phyloP scores from a whole-genome alignment of 73 alveolate species.

The Paramecium caudatum region DNA sequence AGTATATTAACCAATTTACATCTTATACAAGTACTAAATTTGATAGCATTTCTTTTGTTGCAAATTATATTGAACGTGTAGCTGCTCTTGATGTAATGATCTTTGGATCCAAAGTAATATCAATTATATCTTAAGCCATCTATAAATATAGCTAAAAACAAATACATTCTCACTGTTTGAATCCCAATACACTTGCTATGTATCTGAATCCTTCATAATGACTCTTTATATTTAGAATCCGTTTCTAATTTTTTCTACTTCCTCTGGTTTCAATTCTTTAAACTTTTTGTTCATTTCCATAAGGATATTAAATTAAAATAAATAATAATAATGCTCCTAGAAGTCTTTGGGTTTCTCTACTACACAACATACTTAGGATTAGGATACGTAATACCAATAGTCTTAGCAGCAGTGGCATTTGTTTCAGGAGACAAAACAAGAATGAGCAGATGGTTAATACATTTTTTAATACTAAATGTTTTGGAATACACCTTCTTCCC shows the following conservation, averaged over 20 bases:
- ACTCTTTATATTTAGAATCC: slow-evolving; percentile 55
- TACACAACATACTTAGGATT: neutral
- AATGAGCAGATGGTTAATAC: slow-evolving; percentile 39
- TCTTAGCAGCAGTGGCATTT: neutral
- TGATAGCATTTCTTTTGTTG: slow-evolving; percentile 1
- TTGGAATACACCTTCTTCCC: neutral
- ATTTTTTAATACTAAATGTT: neutral
- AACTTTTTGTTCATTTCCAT: neutral
- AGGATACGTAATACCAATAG: neutral
- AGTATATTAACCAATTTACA: neutral
- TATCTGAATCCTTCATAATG: slow-evolving; percentile 57
- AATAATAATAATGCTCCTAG: neutral
- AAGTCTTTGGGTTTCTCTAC: neutral
- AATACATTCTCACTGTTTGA: neutral
- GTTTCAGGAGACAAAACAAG: neutral
- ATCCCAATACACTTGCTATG: slow-evolving; percentile 56
- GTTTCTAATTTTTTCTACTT: slow-evolving; percentile 26
- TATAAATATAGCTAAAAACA: neutral
- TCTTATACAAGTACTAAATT: slow-evolving; percentile 11
- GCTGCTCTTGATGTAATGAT: slow-evolving; percentile 55
- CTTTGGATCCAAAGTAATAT: slow-evolving; percentile 14
- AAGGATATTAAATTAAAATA: neutral
- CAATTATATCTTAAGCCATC: neutral
- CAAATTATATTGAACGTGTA: slow-evolving; percentile 7
- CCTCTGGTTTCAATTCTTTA: neutral